Base-by-base conservation (phyloP, 441 rosid species). In the Populus hybrid region DNA sequence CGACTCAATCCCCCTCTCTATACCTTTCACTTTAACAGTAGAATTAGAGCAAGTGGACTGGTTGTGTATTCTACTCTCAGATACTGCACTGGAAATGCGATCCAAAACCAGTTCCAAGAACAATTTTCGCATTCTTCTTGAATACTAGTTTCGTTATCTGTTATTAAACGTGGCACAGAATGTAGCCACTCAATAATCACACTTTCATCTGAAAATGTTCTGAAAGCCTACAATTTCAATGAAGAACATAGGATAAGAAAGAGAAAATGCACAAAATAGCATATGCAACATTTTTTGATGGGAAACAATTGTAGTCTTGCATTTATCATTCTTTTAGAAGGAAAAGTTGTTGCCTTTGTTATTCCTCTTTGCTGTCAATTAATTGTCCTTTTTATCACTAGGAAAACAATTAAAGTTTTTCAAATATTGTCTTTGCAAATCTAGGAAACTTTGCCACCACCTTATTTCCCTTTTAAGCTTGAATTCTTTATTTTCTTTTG, bases 41-140 rank as follows among this genome's bases (percentile, higher is more conserved):
- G 84, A 82, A 77, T 69, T 68, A 74, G 71, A 72, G 24, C 65
- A 79, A 26, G 67, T 65, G 57, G 84, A 76, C 74, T 69, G 78
- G 66, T 81, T 81, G 73, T 30, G 76, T 26, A 79, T 38, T 69
- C 72, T 73, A 57, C 79, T 79, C 67, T 75, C 83, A 80, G 82
- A 79, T 81, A 87, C 92, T 11, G 92, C 93, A 78, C 83, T 83
- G 1, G 93, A 87, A 75, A 95, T 83, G 42, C 89, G 84, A 74
- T 94, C 97, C 85, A 93, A 75, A 61, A 92, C 92, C 78, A 95
- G 83, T 84, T 95, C 98, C 70, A 88, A 82, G 85, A 95, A 94
- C 90, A 95, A 81, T 85, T 92, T 86, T 94, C 98, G 73, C 99
- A 90, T 84, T 94, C 98, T 87, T 94, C 98, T 82, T 95, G 99